Evolutionary conservation across 805 yeast species (phyloP), one percentile per base, ranked within the genome.

Genomic region (Metschnikowia vanudenii): DNA sequence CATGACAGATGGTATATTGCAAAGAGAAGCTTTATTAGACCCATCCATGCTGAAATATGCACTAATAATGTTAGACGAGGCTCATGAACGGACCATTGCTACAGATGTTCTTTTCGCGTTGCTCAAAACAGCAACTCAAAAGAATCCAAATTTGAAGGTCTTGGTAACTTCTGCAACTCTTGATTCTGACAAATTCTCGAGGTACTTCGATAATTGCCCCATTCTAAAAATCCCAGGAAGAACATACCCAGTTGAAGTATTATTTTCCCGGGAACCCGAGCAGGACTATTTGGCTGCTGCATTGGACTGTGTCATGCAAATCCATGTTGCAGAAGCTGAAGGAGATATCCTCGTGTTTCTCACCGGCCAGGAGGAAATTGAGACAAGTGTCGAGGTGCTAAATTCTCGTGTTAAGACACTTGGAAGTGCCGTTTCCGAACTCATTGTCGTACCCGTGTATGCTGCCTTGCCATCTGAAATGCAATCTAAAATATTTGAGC

Each of bases 1-100:
- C 63, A 82, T 94, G 95, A 94, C 99, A 0, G 99, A 94, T 67
- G 99, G 99, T 73, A 91, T 92, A 88, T 74, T 94, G 14, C 82
- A 91, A 59, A 74, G 92, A 51, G 99, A 94, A 65, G 92, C 95
- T 3, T 67, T 92, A 40, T 67, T 77, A 16, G 98, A 94, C 62
- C 92, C 96, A 0, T 69, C 73, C 20, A 79, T 94, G 80, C 73
- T 76, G 12, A 77, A 71, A 49, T 94, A 94, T 60, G 81, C 95
- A 0, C 94, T 87, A 2, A 80, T 94, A 2, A 88, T 94, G 90
- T 72, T 94, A 47, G 99, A 94, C 69, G 99, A 92, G 65, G 98
- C 98, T 0, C 99, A 94, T 69, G 99, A 94, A 66, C 76, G 99
- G 59, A 92, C 98, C 1, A 78, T 94, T 22, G 88, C 95, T 0